phyloP scores from a whole-genome alignment of 352 stramenopile species.

The Globisporangium paddicum region DNA sequence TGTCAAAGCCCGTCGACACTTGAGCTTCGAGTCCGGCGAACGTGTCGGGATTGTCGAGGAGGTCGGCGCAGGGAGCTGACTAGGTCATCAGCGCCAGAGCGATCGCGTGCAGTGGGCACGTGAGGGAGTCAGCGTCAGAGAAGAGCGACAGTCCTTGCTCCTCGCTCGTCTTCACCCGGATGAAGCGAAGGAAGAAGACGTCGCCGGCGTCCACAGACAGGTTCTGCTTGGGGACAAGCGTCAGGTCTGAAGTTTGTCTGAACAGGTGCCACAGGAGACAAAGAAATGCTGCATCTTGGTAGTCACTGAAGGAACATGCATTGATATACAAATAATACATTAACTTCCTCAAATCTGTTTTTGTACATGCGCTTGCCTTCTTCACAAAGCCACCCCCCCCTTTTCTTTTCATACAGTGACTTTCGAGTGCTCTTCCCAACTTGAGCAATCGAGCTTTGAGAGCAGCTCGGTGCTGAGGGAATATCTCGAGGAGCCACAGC shows the following conservation, averaged over 20 bases:
- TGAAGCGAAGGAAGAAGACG: neutral
- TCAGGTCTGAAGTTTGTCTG: neutral
- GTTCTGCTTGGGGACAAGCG: conserved; percentile 1
- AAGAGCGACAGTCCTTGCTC: neutral
- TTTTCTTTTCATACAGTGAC: too few species aligned
- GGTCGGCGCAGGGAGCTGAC: neutral
- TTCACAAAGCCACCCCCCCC: too few species aligned
- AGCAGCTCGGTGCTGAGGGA: neutral
- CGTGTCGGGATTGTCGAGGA: neutral
- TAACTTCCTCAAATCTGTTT: neutral
- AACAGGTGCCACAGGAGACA: neutral
- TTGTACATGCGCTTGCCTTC: too few species aligned
- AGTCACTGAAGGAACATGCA: neutral
- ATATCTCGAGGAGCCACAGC: neutral
- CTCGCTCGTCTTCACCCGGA: neutral
- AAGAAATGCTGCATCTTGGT: neutral
- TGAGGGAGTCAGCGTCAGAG: neutral
- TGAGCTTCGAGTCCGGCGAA: neutral
- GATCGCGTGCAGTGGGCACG: neutral
- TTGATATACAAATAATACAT: conserved; percentile 1
- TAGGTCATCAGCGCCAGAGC: neutral
- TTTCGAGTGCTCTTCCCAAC: too few species aligned
- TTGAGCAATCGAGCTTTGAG: neutral
- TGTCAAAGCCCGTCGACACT: too few species aligned
- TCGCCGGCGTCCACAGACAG: neutral